phyloP scores from a whole-genome alignment of 768 basidiomycete genomes.

The Rubroboletus pulcherrimus region DNA sequence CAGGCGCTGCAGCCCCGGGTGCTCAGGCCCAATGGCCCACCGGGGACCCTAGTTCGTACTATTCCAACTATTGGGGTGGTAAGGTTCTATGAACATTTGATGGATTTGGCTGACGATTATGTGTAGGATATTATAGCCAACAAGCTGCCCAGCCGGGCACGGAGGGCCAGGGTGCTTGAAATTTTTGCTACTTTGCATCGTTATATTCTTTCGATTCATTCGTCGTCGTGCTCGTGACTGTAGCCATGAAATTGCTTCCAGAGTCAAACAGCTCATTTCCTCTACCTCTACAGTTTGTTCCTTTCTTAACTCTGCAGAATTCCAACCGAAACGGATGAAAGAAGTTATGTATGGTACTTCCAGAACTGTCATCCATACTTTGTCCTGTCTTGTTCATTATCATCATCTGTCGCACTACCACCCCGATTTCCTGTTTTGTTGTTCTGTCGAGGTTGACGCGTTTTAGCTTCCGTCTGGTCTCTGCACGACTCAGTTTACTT shows the following conservation, averaged over 20 bases:
- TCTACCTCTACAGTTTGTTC: slow-evolving; percentile 16
- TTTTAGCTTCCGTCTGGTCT: slow-evolving; percentile 18
- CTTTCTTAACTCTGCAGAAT: slow-evolving; percentile 28
- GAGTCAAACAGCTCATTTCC: slow-evolving; percentile 19
- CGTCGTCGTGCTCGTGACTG: slow-evolving; percentile 30
- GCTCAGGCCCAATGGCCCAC: slow-evolving; percentile 76
- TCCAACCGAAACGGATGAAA: slow-evolving; percentile 31
- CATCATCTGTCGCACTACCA: slow-evolving; percentile 17
- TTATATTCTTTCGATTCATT: slow-evolving; percentile 23
- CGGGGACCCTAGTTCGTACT: slow-evolving; percentile 70
- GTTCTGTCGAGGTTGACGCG: slow-evolving; percentile 25
- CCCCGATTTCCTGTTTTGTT: slow-evolving; percentile 20
- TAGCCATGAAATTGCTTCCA: slow-evolving; percentile 28
- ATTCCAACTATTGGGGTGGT: slow-evolving; percentile 86
- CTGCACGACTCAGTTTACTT: slow-evolving; percentile 18
- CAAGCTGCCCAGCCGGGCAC: slow-evolving; percentile 60
- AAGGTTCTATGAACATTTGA: slow-evolving; percentile 20
- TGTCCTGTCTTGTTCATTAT: slow-evolving; percentile 24
- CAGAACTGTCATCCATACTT: slow-evolving; percentile 30
- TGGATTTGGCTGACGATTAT: slow-evolving; percentile 14
- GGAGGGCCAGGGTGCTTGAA: slow-evolving; percentile 44
- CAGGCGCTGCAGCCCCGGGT: slow-evolving; percentile 47
- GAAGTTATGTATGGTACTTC: slow-evolving; percentile 33
- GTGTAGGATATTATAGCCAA: slow-evolving; percentile 76
- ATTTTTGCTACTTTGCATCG: slow-evolving; percentile 21